A percentile compares a stretch with the other conserved stretches of the same genome.
These are phyloP conservation scores for Candida suzukii DNA, from an alignment of 805 yeast species.

Conservation along the genomic window DNA sequence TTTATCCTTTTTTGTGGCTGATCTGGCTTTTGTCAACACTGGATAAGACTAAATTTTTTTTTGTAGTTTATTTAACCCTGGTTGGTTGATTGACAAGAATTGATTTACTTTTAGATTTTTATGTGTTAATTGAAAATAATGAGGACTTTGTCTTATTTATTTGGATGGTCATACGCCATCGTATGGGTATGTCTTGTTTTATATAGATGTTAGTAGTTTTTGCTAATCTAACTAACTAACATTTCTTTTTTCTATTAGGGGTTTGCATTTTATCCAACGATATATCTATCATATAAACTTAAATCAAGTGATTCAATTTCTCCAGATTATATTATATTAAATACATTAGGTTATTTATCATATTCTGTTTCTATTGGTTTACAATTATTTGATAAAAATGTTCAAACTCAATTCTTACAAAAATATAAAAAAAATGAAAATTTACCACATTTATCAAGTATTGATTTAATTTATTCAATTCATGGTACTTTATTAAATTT, in stretches of 20 bases:
- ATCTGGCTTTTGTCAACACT: too few species aligned
- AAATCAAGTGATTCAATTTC: constrained; percentile 43
- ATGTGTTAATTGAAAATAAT: too few species aligned
- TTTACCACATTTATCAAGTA: constrained; percentile 33
- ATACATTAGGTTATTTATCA: constrained; percentile 40
- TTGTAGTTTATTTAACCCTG: too few species aligned
- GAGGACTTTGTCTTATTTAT: not conserved
- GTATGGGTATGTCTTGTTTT: not conserved
- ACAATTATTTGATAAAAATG: constrained; percentile 30
- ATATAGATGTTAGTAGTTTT: not conserved
- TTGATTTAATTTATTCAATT: constrained; percentile 39
- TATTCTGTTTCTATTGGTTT: constrained; percentile 34
- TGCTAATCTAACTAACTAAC: not conserved
- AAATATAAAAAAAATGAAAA: constrained; percentile 21
- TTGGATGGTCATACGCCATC: constrained; percentile 1
- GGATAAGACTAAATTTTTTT: too few species aligned
- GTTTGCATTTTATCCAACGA: constrained; percentile 43
- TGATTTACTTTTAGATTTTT: too few species aligned
- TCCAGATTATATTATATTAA: constrained; percentile 37
- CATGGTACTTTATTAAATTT: constrained; percentile 40
- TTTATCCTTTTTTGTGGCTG: too few species aligned
- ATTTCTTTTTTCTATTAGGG: constrained; percentile 27
- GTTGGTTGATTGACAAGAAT: too few species aligned
- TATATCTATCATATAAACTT: constrained; percentile 31
- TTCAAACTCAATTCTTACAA: constrained; percentile 22